Percentiles rank a stretch among this genome's conserved stretches.
phyloP scores from a whole-genome alignment of 129 eudicot species.

The Chrysanthemum makinoi region DNA sequence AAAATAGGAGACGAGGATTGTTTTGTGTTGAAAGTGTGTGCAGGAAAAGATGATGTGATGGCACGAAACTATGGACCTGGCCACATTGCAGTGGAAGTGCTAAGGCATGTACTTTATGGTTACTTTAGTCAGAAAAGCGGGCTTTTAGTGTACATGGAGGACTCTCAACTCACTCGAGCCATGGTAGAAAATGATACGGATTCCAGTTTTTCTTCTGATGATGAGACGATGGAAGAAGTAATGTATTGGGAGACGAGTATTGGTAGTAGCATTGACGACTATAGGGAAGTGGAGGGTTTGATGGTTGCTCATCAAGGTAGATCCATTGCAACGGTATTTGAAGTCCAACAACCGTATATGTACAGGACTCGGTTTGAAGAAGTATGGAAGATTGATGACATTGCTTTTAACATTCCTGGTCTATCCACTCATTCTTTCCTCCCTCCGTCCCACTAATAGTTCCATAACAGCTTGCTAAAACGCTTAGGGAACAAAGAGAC shows the following conservation, averaged over 20 bases:
- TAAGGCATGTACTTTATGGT: conserved; percentile 65
- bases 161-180: conserved; percentile 63
- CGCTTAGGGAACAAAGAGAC: not conserved
- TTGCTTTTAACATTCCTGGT: conserved; percentile 63
- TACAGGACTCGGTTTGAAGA: conserved; percentile 64
- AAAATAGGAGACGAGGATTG: conserved; percentile 62
- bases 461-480: not conserved
- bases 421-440: conserved; percentile 57
- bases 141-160: conserved; percentile 61
- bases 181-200: conserved; percentile 6
- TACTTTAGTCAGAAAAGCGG: conserved; percentile 74
- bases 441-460: conserved; percentile 50
- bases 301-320: conserved; percentile 61
- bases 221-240: conserved; percentile 18
- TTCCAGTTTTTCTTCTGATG: not conserved
- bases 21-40: conserved; percentile 59
- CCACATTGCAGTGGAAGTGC: conserved; percentile 41
- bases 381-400: conserved; percentile 59
- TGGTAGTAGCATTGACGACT: conserved; percentile 62
- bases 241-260: conserved; percentile 72
- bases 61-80: conserved; percentile 51
- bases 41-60: conserved; percentile 39
- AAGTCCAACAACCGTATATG: conserved; percentile 29
- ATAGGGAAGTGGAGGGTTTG: conserved; percentile 55
- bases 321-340: conserved; percentile 55